Evolutionary conservation across 768 basidiomycete species (phyloP).

Genomic region (Trametes coccinea): DNA sequence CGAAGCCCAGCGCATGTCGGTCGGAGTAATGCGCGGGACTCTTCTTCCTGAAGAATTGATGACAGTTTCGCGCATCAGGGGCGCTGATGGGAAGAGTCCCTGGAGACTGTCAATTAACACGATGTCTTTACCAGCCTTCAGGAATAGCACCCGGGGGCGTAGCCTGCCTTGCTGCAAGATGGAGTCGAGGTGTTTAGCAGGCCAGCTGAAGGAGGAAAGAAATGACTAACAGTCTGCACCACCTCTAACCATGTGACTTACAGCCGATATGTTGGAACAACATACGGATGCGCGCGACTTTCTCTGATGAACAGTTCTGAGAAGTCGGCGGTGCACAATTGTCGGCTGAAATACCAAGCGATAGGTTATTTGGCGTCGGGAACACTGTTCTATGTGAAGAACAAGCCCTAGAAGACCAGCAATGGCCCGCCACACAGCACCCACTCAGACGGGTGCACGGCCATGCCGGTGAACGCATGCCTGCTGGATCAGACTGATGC

Average conservation of each 20-base stretch:
- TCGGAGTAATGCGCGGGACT: neutral
- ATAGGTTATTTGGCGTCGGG: conserved; percentile 2
- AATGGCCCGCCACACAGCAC: neutral
- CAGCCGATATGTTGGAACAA: neutral
- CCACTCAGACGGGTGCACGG: neutral
- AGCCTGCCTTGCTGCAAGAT: too few relatives aligned
- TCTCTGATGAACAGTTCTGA: neutral
- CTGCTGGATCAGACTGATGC: too few relatives aligned
- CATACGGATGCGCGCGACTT: neutral
- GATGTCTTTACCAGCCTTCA: neutral
- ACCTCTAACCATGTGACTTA: too few relatives aligned
- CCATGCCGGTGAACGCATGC: neutral
- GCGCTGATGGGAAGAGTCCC: neutral
- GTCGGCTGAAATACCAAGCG: conserved; percentile 2
- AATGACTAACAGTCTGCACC: too few relatives aligned
- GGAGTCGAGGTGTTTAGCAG: too few relatives aligned
- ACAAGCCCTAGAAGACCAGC: neutral
- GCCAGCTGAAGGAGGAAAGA: too few relatives aligned
- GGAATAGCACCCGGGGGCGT: neutral
- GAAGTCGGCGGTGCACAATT: neutral
- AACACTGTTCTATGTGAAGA: neutral
- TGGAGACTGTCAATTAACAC: too few relatives aligned
- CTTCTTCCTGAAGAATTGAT: neutral
- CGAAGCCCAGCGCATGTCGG: neutral
- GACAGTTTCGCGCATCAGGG: conserved; percentile 10